Conservation (phyloP, 164 flowering plant genomes). For the Aristolochia fimbriata region DNA sequence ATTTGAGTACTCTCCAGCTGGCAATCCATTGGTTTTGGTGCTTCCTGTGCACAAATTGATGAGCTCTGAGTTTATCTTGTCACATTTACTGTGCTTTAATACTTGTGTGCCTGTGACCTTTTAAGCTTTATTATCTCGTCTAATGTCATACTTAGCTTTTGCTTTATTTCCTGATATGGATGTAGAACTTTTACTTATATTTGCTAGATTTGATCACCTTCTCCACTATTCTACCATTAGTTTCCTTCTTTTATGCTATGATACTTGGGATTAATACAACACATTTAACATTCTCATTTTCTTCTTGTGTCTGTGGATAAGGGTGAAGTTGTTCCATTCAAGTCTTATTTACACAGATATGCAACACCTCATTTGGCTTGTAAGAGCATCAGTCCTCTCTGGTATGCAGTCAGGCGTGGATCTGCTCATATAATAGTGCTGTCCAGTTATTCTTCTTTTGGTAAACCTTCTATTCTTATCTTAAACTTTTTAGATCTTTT, state of each 20-base stretch:
- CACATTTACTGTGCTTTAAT: too few species aligned
- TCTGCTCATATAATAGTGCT: constrained; percentile 93
- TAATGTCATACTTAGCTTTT: too few species aligned
- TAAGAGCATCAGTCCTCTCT: constrained; percentile 69
- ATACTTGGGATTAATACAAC: neutral
- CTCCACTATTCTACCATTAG: too few species aligned
- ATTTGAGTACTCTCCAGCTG: too few species aligned
- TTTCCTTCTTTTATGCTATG: too few species aligned
- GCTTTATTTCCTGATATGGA: too few species aligned
- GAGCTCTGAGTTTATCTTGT: too few species aligned
- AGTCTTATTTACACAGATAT: constrained; percentile 55
- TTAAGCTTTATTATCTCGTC: too few species aligned
- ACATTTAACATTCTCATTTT: neutral
- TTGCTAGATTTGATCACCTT: neutral
- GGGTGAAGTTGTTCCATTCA: constrained; percentile 80
- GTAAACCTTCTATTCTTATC: constrained; percentile 23
- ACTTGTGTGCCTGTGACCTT: too few species aligned
- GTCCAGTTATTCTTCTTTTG: constrained; percentile 92
- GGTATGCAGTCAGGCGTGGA: constrained; percentile 93
- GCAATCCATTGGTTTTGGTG: too few species aligned
- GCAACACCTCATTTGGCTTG: constrained; percentile 62
- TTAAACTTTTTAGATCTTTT: constrained; percentile 48
- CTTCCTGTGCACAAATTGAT: too few species aligned
- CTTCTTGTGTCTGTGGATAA: constrained; percentile 11
- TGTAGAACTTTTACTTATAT: neutral